phyloP scores from a whole-genome alignment of 2,329 filamentous ascomycete genomes.

The Alternaria brassicicola region DNA sequence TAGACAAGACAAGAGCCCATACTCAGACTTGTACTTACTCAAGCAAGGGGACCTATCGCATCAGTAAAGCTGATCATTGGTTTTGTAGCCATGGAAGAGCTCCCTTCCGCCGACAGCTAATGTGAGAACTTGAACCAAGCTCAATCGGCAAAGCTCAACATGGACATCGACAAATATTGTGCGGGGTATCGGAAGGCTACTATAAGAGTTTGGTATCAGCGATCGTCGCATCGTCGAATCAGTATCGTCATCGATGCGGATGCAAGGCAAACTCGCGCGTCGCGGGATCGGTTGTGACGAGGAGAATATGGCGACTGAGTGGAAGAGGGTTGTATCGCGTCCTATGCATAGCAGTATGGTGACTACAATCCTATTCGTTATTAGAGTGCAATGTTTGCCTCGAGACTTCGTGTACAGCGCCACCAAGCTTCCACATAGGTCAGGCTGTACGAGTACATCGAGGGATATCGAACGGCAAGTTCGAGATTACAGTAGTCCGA shows the following conservation, averaged over 20 bases:
- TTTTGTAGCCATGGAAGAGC: not conserved
- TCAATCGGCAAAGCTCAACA: not conserved
- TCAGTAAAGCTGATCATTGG: not conserved
- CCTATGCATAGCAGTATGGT: not conserved
- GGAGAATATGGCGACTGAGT: not conserved
- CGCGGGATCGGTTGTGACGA: not conserved
- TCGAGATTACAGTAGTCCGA: not conserved
- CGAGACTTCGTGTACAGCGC: not conserved
- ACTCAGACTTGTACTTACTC: not conserved
- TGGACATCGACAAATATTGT: not conserved
- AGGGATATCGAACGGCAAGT: not conserved
- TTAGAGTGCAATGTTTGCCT: not conserved
- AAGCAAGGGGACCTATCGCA: no score
- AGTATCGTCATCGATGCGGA: not conserved
- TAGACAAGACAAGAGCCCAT: not conserved
- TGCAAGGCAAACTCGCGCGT: not conserved
- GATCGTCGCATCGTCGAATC: not conserved
- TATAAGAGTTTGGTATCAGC: not conserved
- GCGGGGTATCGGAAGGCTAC: not conserved
- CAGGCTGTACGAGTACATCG: not conserved
- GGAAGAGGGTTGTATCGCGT: not conserved
- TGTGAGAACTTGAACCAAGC: not conserved
- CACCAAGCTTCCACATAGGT: not conserved
- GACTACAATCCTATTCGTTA: not conserved
- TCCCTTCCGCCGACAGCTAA: not conserved